Percentiles rank a stretch among this genome's conserved stretches.
These are phyloP conservation scores for Mallotus japonicus DNA, from an alignment of 441 rosid species.

Conservation along the genomic window DNA sequence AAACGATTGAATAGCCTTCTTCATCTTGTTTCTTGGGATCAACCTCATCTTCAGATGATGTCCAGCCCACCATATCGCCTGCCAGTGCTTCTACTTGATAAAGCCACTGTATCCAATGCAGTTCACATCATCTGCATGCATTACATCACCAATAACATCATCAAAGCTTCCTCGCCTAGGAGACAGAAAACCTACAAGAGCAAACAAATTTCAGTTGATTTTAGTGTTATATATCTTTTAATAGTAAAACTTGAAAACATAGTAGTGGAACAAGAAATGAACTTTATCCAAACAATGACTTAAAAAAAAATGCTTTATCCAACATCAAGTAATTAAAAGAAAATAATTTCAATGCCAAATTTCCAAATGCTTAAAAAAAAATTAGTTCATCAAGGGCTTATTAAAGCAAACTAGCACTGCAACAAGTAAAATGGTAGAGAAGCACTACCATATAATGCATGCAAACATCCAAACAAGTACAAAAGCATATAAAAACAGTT, in stretches of 20 bases:
- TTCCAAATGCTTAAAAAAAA: constrained; percentile 6
- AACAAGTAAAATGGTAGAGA: neutral
- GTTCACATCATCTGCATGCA: constrained; percentile 57
- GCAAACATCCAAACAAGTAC: neutral
- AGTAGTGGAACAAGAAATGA: neutral
- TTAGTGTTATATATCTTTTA: neutral
- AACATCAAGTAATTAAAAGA: constrained; percentile 1
- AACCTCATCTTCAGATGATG: constrained; percentile 79
- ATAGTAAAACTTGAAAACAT: neutral
- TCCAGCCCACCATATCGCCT: constrained; percentile 63
- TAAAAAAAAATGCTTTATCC: neutral
- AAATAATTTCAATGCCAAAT: neutral
- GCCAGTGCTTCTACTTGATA: constrained; percentile 50
- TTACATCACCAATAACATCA: constrained; percentile 45
- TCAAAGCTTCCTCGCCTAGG: constrained; percentile 53
- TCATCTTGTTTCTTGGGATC: constrained; percentile 72
- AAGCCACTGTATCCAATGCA: constrained; percentile 59
- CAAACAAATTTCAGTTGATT: constrained; percentile 19
- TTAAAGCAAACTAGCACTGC: neutral
- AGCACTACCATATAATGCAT: neutral
- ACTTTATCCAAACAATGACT: neutral
- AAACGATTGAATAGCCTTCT: constrained; percentile 42
- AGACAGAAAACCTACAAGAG: constrained; percentile 49
- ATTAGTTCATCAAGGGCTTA: neutral
- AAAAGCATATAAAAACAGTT: neutral